Evolutionary conservation across 2,329 filamentous ascomycete species (phyloP).

Genomic region (Phaeosphaeriaceae sp.): DNA sequence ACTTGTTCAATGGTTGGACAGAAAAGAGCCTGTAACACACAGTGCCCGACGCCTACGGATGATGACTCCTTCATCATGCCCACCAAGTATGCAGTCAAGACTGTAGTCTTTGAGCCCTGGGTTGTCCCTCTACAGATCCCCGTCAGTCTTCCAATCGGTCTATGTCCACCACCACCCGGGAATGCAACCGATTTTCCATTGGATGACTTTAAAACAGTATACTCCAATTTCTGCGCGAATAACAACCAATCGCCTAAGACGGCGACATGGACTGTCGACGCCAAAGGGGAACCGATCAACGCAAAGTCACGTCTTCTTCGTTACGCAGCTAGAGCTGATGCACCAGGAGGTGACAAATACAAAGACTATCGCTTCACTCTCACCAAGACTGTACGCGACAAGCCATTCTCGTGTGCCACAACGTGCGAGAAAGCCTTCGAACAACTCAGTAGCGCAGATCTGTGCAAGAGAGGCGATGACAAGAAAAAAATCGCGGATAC

Average conservation of each 20-base stretch:
- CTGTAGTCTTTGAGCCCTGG: constrained; percentile 9
- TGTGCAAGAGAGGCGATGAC: neutral
- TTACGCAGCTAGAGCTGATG: neutral
- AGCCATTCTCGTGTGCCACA: neutral
- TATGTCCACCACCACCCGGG: constrained; percentile 1
- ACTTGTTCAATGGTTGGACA: constrained; percentile 6
- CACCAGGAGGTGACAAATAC: constrained; percentile 1
- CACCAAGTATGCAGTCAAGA: constrained; percentile 7
- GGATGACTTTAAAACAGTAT: constrained; percentile 2
- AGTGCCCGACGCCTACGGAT: constrained; percentile 5
- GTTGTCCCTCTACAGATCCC: neutral
- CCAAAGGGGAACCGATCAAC: neutral
- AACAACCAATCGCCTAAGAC: neutral
- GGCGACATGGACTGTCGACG: constrained; percentile 2
- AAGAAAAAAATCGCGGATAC: constrained; percentile 4
- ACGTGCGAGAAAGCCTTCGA: constrained; percentile 4
- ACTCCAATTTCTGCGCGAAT: constrained; percentile 8
- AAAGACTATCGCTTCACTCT: constrained; percentile 8
- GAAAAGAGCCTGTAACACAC: constrained; percentile 9
- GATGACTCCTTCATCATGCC: constrained; percentile 1
- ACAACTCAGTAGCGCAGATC: constrained; percentile 4
- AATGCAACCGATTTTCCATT: constrained; percentile 6
- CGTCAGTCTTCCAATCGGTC: neutral
- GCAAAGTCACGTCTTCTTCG: neutral
- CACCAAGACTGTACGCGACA: neutral